Base-by-base conservation (phyloP, 1,139 yeast species). In the Meyerozyma guilliermondii region DNA sequence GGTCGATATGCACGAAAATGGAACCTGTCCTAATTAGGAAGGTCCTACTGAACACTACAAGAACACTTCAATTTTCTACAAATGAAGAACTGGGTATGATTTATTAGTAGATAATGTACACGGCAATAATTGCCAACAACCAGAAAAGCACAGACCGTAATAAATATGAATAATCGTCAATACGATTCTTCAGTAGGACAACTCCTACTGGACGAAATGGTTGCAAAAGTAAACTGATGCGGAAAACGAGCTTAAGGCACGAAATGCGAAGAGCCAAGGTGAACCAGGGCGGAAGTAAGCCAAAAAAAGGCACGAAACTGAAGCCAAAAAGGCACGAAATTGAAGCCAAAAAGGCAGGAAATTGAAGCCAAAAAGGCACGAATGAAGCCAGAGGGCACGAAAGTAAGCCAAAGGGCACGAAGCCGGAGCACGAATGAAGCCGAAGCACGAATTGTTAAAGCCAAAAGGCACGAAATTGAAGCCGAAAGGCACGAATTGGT, bases 401-500 rank as follows among this genome's bases (percentile, higher is more conserved):
- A 31, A 9, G 8, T 18, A n/a, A n/a, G n/a, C n/a, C n/a, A n/a
- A n/a, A n/a, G n/a, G n/a, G n/a, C n/a, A n/a, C n/a, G n/a, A n/a
- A n/a, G n/a, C 37, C 23, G 18, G 18, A 11, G 13, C 17, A 20
- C 26, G 17, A 30, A 30, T 16, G 13, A 35, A 35, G 38, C 38
- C 29, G 11, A 16, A 22, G 38, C 29, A 35, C 36, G 36, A 33
- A 33, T 13, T 17, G 11, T 10, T 8, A 13, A 35, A 35, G 38
- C 38, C 18, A 13, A 16, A 22, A 35, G 27, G 38, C 28, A 35
- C 38, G 38, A 35, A 35, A 6, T 5, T n/a, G n/a, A n/a, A n/a
- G n/a, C n/a, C n/a, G n/a, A n/a, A 20, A 30, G 35, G 35, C 17
- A 41, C 36, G 29, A 38, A 22, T 39, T 38, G 29, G 40, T 20